Percentiles rank a stretch among this genome's conserved stretches.
phyloP scores from a whole-genome alignment of 2,329 filamentous ascomycete species.

The Cordyceps fumosorosea region DNA sequence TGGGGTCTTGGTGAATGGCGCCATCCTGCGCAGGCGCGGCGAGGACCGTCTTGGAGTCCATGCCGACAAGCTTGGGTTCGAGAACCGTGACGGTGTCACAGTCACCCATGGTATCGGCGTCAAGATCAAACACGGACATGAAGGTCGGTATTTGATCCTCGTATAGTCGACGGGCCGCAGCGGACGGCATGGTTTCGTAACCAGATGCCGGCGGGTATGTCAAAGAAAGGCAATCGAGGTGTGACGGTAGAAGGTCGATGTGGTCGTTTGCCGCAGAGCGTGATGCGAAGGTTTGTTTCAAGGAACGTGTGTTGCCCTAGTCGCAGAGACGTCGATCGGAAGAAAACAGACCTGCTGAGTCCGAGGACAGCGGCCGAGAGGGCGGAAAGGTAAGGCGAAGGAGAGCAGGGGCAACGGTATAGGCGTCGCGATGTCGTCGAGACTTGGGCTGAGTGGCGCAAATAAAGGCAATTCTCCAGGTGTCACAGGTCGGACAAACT shows the following conservation, averaged over 20 bases:
- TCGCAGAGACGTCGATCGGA: slow-evolving; percentile 9
- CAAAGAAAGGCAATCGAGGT: not conserved
- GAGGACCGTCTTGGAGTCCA: slow-evolving; percentile 35
- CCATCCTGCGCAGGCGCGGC: slow-evolving; percentile 32
- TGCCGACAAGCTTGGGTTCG: slow-evolving; percentile 45
- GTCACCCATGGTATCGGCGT: slow-evolving; percentile 48
- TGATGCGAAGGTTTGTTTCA: not conserved
- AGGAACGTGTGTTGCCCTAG: not conserved
- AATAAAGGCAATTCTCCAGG: not conserved
- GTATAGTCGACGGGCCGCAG: slow-evolving; percentile 53
- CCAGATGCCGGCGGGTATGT: slow-evolving; percentile 1
- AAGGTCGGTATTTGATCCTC: slow-evolving; percentile 69
- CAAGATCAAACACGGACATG: slow-evolving; percentile 68
- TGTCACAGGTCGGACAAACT: not conserved
- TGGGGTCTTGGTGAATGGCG: slow-evolving; percentile 38
- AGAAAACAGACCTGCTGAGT: slow-evolving; percentile 12
- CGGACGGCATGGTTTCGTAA: slow-evolving; percentile 50
- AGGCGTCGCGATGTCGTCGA: slow-evolving; percentile 6
- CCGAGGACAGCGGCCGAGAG: slow-evolving; percentile 16
- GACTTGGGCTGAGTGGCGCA: slow-evolving; percentile 12
- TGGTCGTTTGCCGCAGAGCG: not conserved
- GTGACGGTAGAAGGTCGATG: not conserved
- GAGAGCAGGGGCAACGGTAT: slow-evolving; percentile 11
- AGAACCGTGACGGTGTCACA: slow-evolving; percentile 48
- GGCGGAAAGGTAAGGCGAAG: slow-evolving; percentile 17